Conservation (phyloP, 2,329 filamentous ascomycete species). For the Xylariaceae sp. region DNA sequence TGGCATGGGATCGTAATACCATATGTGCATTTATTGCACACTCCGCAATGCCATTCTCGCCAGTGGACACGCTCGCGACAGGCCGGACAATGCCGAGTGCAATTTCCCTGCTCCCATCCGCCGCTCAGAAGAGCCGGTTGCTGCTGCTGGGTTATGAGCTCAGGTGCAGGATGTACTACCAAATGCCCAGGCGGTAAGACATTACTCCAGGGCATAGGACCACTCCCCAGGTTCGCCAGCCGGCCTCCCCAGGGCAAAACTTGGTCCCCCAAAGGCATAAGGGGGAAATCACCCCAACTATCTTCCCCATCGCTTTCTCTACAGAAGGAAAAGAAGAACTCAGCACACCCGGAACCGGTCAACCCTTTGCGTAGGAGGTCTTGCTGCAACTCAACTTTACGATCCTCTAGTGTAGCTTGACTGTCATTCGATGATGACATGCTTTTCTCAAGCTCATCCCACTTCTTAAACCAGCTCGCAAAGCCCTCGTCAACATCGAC, state of each 20-base stretch:
- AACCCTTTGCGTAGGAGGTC: background rate
- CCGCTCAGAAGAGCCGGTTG: background rate
- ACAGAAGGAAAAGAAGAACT: background rate
- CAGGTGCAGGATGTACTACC: no score
- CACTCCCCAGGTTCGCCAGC: no score
- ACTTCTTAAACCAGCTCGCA: background rate
- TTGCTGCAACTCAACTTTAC: background rate
- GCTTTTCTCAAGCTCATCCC: background rate
- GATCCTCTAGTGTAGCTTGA: background rate
- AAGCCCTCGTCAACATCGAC: background rate
- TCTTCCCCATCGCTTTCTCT: no score
- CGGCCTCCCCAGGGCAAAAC: no score
- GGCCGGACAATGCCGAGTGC: slow-evolving; percentile 5
- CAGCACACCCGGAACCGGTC: background rate
- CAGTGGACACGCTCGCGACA: slow-evolving; percentile 4
- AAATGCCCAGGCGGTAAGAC: no score
- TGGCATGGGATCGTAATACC: slow-evolving; percentile 2
- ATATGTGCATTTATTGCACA: slow-evolving; percentile 4
- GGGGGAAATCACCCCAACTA: no score
- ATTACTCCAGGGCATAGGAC: no score
- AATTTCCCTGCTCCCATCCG: background rate
- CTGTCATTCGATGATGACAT: background rate
- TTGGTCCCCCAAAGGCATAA: no score
- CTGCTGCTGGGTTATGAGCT: background rate
- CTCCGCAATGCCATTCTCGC: slow-evolving; percentile 6